Evolutionary conservation across 2,329 filamentous ascomycete species (phyloP).

Genomic region (Aspergillus jensenii): DNA sequence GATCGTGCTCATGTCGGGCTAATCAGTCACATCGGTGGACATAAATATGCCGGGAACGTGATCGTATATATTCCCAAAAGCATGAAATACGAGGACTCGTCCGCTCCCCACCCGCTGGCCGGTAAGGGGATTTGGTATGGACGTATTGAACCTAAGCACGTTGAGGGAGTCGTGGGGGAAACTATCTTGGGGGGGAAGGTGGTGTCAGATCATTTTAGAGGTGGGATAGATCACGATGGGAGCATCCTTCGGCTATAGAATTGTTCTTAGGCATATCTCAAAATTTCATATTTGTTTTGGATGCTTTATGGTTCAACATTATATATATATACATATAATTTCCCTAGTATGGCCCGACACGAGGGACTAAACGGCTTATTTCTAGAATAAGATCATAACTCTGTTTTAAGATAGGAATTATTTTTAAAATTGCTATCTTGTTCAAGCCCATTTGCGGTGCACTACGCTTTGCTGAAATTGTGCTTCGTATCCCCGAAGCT

Average conservation of each 20-base stretch:
- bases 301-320: no score
- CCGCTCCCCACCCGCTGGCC: slow-evolving; percentile 35
- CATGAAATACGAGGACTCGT: slow-evolving; percentile 24
- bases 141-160: slow-evolving; percentile 77
- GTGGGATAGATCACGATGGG: slow-evolving; percentile 76
- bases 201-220: slow-evolving; percentile 76
- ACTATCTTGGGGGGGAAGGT: slow-evolving; percentile 87
- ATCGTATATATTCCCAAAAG: slow-evolving; percentile 68
- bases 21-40: slow-evolving; percentile 85
- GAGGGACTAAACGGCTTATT: no score
- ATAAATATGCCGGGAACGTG: slow-evolving; percentile 93
- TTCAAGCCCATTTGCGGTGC: no score
- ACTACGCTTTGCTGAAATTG: no score
- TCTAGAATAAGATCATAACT: no score
- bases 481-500: neutral
- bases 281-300: neutral
- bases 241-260: slow-evolving; percentile 64
- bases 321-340: no score
- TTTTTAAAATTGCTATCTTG: no score
- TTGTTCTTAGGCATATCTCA: neutral
- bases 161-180: slow-evolving; percentile 83
- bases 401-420: no score
- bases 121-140: slow-evolving; percentile 75
- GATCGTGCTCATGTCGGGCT: slow-evolving; percentile 40
- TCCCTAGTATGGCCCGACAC: no score